Evolutionary conservation across 805 yeast genomes (phyloP), one percentile per base, ranked within the genome.

Genomic region (Lipomyces starkeyi): DNA sequence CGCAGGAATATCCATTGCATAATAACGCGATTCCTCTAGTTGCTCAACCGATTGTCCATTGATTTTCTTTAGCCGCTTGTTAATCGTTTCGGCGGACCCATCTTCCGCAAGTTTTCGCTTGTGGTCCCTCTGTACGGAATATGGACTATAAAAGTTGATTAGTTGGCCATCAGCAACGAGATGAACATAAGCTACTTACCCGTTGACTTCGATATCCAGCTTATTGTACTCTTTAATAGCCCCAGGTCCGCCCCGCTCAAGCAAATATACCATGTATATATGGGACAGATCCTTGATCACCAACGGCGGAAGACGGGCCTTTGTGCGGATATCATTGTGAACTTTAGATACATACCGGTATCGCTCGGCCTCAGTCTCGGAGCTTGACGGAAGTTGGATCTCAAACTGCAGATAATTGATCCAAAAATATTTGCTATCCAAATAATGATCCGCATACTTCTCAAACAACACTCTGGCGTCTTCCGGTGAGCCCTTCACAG

Each of bases 361-460:
- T 55, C 69, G 29, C 47, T 64, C 63, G 1, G 65, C 56, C 37
- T 63, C 67, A 2, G 43, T 17, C 52, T 63, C 67, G 7, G 37
- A 35, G 58, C 69, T 60, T 22, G 68, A 56, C 29, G 73, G 71
- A 53, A 73, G 70, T n/a, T 65, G 69, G n/a, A 76, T 63, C 58
- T 77, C 80, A 56, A 77, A 77, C 37, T 68, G 66, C 35, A 78
- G 73, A 61, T 71, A 78, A n/a, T 74, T 67, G 40, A 70, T 71
- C 80, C 81, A 78, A 63, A 77, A 78, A 37, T 70, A 61, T 59
- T 72, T 73, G 47, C 72, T 71, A 32, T 70, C 74, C 52, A 71
- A 58, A 40, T 70, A 75, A 52, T 67, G 59, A 11, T 65, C 65
- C 32, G 70, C 67, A 52, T 73, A 61, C 43, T 56, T 35, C 47